A percentile compares a stretch with the other conserved stretches of the same genome.
Conservation (phyloP, 768 basidiomycete genomes). For the Nidularia sp. region DNA sequence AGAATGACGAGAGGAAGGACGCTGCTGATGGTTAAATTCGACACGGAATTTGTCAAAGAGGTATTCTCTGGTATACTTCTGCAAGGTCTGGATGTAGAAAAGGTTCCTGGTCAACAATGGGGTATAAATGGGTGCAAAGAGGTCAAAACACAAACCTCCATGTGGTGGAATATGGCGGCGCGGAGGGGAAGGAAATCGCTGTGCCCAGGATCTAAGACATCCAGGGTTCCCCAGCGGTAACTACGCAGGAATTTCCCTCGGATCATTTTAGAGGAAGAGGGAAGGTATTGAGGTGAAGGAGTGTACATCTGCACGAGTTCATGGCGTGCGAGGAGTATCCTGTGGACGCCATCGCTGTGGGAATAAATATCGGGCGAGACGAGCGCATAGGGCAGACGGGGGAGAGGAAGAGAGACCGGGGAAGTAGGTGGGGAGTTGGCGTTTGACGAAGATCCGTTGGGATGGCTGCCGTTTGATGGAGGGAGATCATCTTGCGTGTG, state of each 20-base stretch:
- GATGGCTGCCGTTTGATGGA: slow-evolving; percentile 35
- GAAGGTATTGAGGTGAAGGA: slow-evolving; percentile 43
- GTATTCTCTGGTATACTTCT: slow-evolving; percentile 82
- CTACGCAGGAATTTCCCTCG: slow-evolving; percentile 65
- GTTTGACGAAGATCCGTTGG: slow-evolving; percentile 49
- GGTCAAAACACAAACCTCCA: slow-evolving; percentile 59
- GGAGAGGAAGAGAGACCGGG: slow-evolving; percentile 53
- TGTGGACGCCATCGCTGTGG: slow-evolving; percentile 74
- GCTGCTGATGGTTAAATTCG: slow-evolving; percentile 52
- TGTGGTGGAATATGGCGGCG: slow-evolving; percentile 80
- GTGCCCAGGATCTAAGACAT: slow-evolving; percentile 74
- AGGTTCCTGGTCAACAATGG: neutral
- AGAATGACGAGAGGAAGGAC: slow-evolving; percentile 40
- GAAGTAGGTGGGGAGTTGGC: slow-evolving; percentile 65
- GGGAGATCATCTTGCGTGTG: slow-evolving; percentile 41
- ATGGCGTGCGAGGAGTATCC: slow-evolving; percentile 55
- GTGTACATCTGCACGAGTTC: slow-evolving; percentile 75
- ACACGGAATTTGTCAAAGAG: slow-evolving; percentile 73
- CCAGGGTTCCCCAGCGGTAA: slow-evolving; percentile 83
- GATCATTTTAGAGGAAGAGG: slow-evolving; percentile 36
- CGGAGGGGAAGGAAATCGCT: slow-evolving; percentile 79
- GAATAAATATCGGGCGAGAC: slow-evolving; percentile 82
- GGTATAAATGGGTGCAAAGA: slow-evolving; percentile 1
- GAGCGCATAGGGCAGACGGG: slow-evolving; percentile 79
- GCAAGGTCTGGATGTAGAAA: slow-evolving; percentile 55